phyloP scores from a whole-genome alignment of 2,329 filamentous ascomycete genomes.

The Colletotrichum destructivum region DNA sequence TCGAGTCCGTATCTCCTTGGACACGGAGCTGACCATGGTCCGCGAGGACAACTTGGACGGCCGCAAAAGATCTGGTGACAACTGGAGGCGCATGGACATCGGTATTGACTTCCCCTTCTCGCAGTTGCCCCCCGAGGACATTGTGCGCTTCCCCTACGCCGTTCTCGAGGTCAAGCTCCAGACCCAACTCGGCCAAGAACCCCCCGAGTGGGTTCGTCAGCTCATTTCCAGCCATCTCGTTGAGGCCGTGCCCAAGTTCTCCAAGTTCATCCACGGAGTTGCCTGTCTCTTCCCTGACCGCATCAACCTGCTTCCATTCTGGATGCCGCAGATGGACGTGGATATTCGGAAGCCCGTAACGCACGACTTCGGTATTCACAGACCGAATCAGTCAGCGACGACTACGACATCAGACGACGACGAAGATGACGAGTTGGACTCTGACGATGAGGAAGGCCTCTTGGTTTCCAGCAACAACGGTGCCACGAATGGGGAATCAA shows the following conservation, averaged over 20 bases:
- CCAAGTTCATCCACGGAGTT: conserved; percentile 97
- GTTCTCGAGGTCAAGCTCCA: conserved; percentile 98
- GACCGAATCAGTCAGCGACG: conserved; percentile 81
- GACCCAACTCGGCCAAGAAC: conserved; percentile 94
- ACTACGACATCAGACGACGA: conserved; percentile 85
- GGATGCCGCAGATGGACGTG: conserved; percentile 98
- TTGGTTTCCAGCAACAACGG: conserved; percentile 27
- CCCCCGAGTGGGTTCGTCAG: conserved; percentile 96
- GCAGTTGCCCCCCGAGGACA: conserved; percentile 86
- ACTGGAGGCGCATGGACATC: conserved; percentile 98
- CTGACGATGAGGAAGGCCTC: conserved; percentile 54
- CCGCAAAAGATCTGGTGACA: conserved; percentile 80
- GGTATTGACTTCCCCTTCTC: conserved; percentile 96
- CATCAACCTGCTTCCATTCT: conserved; percentile 94
- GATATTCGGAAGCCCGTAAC: conserved; percentile 95
- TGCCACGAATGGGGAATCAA: conserved; percentile 54
- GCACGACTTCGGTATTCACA: conserved; percentile 91
- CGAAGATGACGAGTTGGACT: conserved; percentile 76
- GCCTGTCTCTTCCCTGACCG: conserved; percentile 88
- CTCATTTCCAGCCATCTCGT: conserved; percentile 94
- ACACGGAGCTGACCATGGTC: conserved; percentile 95
- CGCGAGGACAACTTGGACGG: conserved; percentile 97
- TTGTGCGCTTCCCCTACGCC: conserved; percentile 95
- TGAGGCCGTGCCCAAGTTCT: conserved; percentile 99
- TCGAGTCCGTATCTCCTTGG: conserved; percentile 94